Evolutionary conservation across 1,284 basidiomycete species (phyloP).

Genomic region (Tilletia walkeri): DNA sequence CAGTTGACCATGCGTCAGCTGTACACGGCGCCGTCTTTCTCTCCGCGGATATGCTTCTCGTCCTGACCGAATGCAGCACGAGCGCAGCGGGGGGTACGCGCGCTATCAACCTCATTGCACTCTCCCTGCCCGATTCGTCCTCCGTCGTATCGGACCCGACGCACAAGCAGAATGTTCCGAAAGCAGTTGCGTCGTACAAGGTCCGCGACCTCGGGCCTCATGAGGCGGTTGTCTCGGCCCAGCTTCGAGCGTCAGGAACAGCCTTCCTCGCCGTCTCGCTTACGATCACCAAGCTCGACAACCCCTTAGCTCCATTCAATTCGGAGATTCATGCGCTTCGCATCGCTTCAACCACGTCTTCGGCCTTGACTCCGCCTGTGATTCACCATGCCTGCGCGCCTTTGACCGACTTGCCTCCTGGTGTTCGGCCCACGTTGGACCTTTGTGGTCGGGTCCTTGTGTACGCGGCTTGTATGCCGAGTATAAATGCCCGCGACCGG

Average conservation of each 20-base stretch:
- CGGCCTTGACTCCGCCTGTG: neutral
- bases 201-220: neutral
- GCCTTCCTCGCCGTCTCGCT: neutral
- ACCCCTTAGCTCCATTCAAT: neutral
- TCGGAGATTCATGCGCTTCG: conserved; percentile 7
- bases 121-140: conserved; percentile 1
- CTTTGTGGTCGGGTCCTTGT: neutral
- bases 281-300: neutral
- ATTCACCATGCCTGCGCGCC: neutral
- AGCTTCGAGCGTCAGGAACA: neutral
- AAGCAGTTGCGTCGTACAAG: neutral
- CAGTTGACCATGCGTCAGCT: too few relatives aligned
- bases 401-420: neutral
- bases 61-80: neutral
- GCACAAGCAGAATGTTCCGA: neutral
- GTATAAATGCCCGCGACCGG: neutral
- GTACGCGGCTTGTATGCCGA: neutral
- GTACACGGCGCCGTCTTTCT: too few relatives aligned
- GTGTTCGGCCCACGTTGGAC: neutral
- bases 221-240: neutral
- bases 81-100: neutral
- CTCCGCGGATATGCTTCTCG: neutral
- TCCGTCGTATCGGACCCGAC: neutral
- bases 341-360: too few relatives aligned
- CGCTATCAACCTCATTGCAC: neutral